Percentiles rank a stretch among this genome's conserved stretches.
Evolutionary conservation across 2,329 filamentous ascomycete species (phyloP).

Genomic region (Diplodia mutila): DNA sequence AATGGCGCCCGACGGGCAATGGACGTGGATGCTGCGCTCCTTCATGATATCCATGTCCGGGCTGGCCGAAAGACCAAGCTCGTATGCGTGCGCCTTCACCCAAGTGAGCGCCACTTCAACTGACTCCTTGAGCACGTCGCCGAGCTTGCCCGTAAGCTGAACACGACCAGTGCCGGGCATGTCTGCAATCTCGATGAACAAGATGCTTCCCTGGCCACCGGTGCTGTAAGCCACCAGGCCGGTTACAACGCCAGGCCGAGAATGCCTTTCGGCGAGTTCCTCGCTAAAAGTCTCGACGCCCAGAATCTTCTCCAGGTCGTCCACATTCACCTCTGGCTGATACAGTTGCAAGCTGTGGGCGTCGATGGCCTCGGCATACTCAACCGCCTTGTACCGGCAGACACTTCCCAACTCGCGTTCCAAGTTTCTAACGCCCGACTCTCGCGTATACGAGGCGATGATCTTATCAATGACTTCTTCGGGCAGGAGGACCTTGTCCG

Average conservation of each 20-base stretch:
- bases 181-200: conserved; percentile 97
- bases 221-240: conserved; percentile 83
- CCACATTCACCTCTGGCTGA: conserved; percentile 70
- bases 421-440: conserved; percentile 92
- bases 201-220: conserved; percentile 90
- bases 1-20: conserved; percentile 92
- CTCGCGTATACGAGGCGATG: conserved; percentile 94
- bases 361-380: conserved; percentile 90
- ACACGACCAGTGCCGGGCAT: conserved; percentile 94
- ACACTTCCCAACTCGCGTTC: conserved; percentile 95
- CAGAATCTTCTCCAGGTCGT: conserved; percentile 86
- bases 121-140: conserved; percentile 94
- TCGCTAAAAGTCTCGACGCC: conserved; percentile 94
- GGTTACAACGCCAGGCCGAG: conserved; percentile 87
- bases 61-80: conserved; percentile 80
- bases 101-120: conserved; percentile 95
- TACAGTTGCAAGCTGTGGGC: conserved; percentile 67
- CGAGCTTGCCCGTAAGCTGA: conserved; percentile 93
- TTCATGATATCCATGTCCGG: conserved; percentile 94
- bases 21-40: conserved; percentile 89
- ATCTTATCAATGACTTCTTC: conserved; percentile 91
- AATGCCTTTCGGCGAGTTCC: conserved; percentile 85
- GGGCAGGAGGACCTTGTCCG: conserved; percentile 74
- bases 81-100: conserved; percentile 95
- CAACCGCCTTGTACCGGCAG: conserved; percentile 91